Evolutionary conservation across 2,329 filamentous ascomycete species (phyloP).

Genomic region (Penicillium sp.): DNA sequence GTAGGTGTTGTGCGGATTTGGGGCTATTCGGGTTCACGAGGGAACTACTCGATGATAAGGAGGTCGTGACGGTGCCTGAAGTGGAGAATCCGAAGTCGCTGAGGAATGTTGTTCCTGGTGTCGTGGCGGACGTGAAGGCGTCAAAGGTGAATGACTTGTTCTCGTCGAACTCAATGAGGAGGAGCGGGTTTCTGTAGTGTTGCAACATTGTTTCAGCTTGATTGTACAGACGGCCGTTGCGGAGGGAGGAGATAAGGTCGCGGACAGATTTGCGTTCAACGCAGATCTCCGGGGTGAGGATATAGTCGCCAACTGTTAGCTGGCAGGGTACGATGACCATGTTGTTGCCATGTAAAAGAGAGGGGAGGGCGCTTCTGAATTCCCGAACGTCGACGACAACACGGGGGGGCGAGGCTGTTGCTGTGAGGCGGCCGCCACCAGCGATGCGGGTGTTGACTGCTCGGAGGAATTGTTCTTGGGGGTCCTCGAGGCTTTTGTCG

Average conservation of each 20-base stretch:
- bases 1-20: conserved; percentile 85
- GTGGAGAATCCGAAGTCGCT: conserved; percentile 60
- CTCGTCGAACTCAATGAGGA: conserved; percentile 97
- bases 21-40: conserved; percentile 66
- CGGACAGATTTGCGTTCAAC: conserved; percentile 92
- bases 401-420: conserved; percentile 84
- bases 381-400: conserved; percentile 96
- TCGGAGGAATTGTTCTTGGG: conserved; percentile 88
- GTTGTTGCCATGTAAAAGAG: conserved; percentile 83
- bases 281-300: conserved; percentile 87
- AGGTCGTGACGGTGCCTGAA: conserved; percentile 52
- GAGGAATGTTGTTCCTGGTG: conserved; percentile 44
- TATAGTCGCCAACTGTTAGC: conserved; percentile 95
- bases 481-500: conserved; percentile 74
- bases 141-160: conserved; percentile 97
- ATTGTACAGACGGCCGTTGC: conserved; percentile 86
- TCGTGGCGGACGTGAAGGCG: conserved; percentile 56
- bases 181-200: conserved; percentile 86
- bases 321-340: conserved; percentile 93
- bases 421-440: conserved; percentile 81
- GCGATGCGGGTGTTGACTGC: conserved; percentile 97
- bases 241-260: conserved; percentile 89
- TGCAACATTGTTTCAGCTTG: conserved; percentile 94
- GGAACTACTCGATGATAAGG: conserved; percentile 60
- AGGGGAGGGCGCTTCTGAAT: conserved; percentile 90